Evolutionary conservation across 2,329 filamentous ascomycete species (phyloP), one percentile per base, ranked within the genome.

Genomic region (Passalora sequoiae): DNA sequence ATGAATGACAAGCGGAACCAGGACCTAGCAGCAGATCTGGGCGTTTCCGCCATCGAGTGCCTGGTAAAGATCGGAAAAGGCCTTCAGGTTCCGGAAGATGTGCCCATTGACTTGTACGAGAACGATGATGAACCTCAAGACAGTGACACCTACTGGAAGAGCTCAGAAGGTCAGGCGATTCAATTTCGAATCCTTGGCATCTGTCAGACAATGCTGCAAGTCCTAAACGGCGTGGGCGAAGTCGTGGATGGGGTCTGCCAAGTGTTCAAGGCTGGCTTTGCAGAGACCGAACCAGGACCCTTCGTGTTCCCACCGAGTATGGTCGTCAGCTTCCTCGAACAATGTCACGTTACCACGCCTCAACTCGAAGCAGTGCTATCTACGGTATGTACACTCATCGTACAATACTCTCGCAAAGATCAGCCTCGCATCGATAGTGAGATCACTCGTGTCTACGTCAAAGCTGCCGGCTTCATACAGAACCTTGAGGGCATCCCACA

Each of bases 261-360:
- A 44, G 77, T 89, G 36, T 72, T 91, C 38, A 78, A 81, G 29
- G 77, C 80, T 15, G 87, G 87, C 0, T 89, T 89, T 57, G 81
- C 81, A 1, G 87, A 94, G 62, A 76, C 73, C 0, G 76, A 80
- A 19, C 78, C 83, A 3, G 86, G 86, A 0, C 84, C 86, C 1
- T 91, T 92, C 55, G 85, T 89, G 6, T 79, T 94, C 47, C 75
- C 82, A 2, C 73, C 83, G 0, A 68, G 74, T 1, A 72, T 80
- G 50, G 78, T 86, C n/a, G 77, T 81, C 8, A 72, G 79, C 30
- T 72, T 92, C 35, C 71, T 75, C 3, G 75, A 75, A 39, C 60
- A 61, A 37, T 63, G 59, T 40, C 75, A 81, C 16, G 66, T 76
- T 27, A 67, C 75, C n/a, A 84, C 77, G 7, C 81, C 83, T 9